Evolutionary conservation across 1,139 yeast species (phyloP).

Genomic region (Blastobotrys indianensis): DNA sequence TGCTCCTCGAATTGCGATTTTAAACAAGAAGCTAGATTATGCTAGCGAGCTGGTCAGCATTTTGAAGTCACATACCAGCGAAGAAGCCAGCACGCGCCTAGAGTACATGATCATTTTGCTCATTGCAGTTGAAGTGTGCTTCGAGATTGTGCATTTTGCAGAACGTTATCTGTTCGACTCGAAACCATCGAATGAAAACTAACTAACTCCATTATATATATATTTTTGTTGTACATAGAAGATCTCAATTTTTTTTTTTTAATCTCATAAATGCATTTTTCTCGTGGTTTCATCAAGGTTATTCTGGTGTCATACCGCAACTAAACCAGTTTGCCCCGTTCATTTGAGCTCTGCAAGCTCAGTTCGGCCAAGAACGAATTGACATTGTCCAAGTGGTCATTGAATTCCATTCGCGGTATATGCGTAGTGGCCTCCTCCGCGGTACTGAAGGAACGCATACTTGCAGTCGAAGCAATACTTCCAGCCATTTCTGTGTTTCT

Average conservation of each 20-base stretch:
- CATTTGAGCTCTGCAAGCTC: constrained; percentile 15
- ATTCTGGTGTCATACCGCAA: no score
- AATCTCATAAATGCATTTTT: no score
- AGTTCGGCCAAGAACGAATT: constrained; percentile 19
- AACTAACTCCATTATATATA: no score
- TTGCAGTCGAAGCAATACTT: not conserved
- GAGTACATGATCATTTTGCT: constrained; percentile 85
- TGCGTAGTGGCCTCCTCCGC: constrained; percentile 5
- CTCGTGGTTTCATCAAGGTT: no score
- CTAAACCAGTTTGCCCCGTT: constrained; percentile 21
- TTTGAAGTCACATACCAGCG: constrained; percentile 65
- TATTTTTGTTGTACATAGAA: no score
- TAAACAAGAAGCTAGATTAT: constrained; percentile 81
- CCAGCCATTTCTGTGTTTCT: constrained; percentile 1
- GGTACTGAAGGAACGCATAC: constrained; percentile 8
- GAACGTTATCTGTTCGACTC: constrained; percentile 34
- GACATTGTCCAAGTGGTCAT: constrained; percentile 18
- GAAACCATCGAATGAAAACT: constrained; percentile 1
- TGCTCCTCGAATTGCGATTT: constrained; percentile 65
- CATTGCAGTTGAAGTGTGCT: constrained; percentile 77
- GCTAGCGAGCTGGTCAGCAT: constrained; percentile 86
- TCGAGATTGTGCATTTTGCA: constrained; percentile 63
- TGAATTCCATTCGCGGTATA: constrained; percentile 8
- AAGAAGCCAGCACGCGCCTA: constrained; percentile 65
- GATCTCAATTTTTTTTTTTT: no score